These are phyloP conservation scores for Fraxinus platypoda DNA, from an alignment of 305 asterid species.

Conservation along the genomic window DNA sequence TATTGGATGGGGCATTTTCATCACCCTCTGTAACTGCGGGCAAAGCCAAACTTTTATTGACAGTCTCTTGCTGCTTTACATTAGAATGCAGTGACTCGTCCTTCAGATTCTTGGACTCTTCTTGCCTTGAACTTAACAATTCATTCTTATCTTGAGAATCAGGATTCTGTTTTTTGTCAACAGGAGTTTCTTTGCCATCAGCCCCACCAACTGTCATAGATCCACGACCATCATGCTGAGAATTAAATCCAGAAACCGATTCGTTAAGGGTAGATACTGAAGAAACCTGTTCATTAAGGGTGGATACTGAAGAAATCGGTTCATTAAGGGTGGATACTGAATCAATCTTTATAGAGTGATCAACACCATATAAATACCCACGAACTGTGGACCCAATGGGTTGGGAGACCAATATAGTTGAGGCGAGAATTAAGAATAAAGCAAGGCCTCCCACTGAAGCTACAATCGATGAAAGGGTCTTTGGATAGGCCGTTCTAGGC, in stretches of 20 bases:
- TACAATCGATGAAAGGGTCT: conserved; percentile 49
- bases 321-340: conserved; percentile 16
- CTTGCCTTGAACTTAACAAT: conserved; percentile 18
- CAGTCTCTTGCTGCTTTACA: conserved; percentile 25
- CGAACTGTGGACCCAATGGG: conserved; percentile 56
- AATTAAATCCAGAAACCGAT: conserved; percentile 22
- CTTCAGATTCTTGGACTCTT: conserved; percentile 24
- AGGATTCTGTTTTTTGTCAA: conserved; percentile 18
- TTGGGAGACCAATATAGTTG: conserved; percentile 58
- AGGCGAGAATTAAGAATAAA: conserved; percentile 61
- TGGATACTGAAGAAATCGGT: conserved; percentile 20
- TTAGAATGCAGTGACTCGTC: conserved; percentile 23
- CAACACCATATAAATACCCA: conserved; percentile 50
- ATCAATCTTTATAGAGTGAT: conserved; percentile 25
- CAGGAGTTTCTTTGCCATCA: conserved; percentile 22
- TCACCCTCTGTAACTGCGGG: conserved; percentile 13
- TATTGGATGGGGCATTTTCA: conserved; percentile 24
- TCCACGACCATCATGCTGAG: conserved; percentile 24
- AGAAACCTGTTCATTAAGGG: conserved; percentile 22
- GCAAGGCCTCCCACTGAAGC: conserved; percentile 72
- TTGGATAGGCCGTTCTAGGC: conserved; percentile 47
- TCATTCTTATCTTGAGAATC: conserved; percentile 25
- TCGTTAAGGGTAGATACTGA: conserved; percentile 24
- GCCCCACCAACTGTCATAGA: conserved; percentile 22
- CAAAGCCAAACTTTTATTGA: conserved; percentile 13